Evolutionary conservation across 805 yeast genomes (phyloP).

Genomic region (Ogataea salicorniae): DNA sequence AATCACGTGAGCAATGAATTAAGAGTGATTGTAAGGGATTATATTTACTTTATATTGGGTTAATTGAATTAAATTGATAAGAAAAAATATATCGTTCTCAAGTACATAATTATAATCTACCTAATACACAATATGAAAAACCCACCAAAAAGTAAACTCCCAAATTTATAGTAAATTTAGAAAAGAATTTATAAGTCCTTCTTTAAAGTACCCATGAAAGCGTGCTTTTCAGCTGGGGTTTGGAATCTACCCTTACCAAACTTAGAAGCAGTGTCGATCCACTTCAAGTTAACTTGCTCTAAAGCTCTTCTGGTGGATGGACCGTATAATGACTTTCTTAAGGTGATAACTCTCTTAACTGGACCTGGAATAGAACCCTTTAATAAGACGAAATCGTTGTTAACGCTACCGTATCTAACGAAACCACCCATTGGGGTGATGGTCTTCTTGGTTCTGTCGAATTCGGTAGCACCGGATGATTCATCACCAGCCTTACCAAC

Average conservation of each 20-base stretch:
- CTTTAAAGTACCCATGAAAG: conserved; percentile 99
- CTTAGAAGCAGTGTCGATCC: conserved; percentile 99
- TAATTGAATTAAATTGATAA: too few relatives aligned
- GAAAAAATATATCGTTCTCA: too few relatives aligned
- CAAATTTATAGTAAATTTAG: neutral
- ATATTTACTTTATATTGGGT: too few relatives aligned
- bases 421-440: conserved; percentile 99
- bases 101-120: too few relatives aligned
- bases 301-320: conserved; percentile 97
- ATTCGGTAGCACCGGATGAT: conserved; percentile 90
- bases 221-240: conserved; percentile 99
- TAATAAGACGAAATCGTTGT: conserved; percentile 94
- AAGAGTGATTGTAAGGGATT: too few relatives aligned
- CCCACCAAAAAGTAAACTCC: neutral
- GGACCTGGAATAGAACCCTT: conserved; percentile 99
- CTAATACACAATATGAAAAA: neutral
- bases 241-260: conserved; percentile 99
- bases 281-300: conserved; percentile 94
- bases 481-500: conserved; percentile 96
- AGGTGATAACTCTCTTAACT: conserved; percentile 98
- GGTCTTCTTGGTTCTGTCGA: conserved; percentile 99
- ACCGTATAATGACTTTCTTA: conserved; percentile 97
- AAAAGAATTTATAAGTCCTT: conserved; percentile 64
- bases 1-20: too few relatives aligned
- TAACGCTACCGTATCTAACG: conserved; percentile 97